Conservation (phyloP, 805 yeast genomes). For the Yarrowia sp. region DNA sequence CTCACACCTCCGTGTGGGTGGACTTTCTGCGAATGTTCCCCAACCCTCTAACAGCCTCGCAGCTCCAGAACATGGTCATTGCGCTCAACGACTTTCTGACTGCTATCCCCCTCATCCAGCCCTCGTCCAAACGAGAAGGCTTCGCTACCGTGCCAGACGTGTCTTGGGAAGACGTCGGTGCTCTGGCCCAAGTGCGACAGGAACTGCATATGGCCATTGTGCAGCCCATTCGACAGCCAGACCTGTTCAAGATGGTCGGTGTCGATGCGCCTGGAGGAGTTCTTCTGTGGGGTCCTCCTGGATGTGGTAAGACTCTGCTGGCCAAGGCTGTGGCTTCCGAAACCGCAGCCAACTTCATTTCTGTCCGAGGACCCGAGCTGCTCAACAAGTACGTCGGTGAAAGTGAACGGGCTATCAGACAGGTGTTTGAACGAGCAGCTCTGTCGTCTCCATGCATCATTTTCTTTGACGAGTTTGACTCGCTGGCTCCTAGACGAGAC, state of each 20-base stretch:
- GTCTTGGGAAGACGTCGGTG: slow-evolving; percentile 94
- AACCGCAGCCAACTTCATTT: slow-evolving; percentile 91
- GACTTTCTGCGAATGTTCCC: slow-evolving; percentile 66
- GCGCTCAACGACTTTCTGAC: slow-evolving; percentile 72
- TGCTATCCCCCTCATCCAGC: slow-evolving; percentile 91
- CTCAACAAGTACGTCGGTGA: slow-evolving; percentile 96
- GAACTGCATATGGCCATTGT: slow-evolving; percentile 97
- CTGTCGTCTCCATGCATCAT: slow-evolving; percentile 92
- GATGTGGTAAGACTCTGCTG: slow-evolving; percentile 93
- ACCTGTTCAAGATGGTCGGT: slow-evolving; percentile 83
- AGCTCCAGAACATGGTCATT: slow-evolving; percentile 71
- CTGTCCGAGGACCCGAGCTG: slow-evolving; percentile 93
- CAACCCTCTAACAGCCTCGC: slow-evolving; percentile 68
- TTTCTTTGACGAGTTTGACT: slow-evolving; percentile 94
- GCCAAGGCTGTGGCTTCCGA: slow-evolving; percentile 99
- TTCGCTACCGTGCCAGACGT: slow-evolving; percentile 98
- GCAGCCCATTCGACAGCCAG: slow-evolving; percentile 92
- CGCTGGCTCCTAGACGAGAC: slow-evolving; percentile 92
- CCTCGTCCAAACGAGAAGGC: slow-evolving; percentile 97
- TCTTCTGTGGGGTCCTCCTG: slow-evolving; percentile 98
- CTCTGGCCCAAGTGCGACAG: slow-evolving; percentile 70
- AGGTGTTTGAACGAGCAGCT: slow-evolving; percentile 87
- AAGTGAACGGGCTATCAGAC: slow-evolving; percentile 88
- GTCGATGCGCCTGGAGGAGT: slow-evolving; percentile 97
- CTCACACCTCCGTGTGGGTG: slow-evolving; percentile 44